Conservation (phyloP, 2,329 filamentous ascomycete species). For the Truncatella angustata region DNA sequence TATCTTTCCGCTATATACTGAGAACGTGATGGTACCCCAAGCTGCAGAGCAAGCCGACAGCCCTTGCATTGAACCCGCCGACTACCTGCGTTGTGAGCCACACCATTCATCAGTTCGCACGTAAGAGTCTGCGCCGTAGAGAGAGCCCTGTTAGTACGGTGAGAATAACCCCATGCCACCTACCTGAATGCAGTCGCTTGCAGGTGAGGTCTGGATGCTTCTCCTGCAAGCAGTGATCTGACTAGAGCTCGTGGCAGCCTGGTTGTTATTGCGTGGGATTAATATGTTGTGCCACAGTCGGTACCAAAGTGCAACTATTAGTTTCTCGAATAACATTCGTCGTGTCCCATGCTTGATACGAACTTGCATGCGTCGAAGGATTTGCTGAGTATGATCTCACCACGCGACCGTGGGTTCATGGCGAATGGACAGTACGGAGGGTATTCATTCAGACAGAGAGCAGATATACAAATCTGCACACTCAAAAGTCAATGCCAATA, state of each 20-base stretch:
- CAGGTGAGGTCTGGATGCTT: neutral
- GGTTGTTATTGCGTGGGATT: neutral
- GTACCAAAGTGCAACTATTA: neutral
- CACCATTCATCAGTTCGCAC: neutral
- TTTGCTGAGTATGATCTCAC: no score
- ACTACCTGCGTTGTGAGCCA: neutral
- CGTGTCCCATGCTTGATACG: no score
- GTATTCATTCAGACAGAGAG: no score
- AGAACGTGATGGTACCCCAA: neutral
- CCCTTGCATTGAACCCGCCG: constrained; percentile 1
- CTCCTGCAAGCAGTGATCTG: neutral
- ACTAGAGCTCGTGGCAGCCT: constrained; percentile 4
- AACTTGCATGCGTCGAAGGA: no score
- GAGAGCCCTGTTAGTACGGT: neutral
- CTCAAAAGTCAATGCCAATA: no score
- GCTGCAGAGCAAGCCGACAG: neutral
- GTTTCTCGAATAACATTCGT: no score
- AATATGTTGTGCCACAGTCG: neutral
- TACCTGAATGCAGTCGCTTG: neutral
- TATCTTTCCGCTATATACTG: no score
- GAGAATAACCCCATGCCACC: neutral
- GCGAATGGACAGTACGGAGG: no score
- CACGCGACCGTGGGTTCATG: no score
- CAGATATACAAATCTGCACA: no score
- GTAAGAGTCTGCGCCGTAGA: neutral